Evolutionary conservation across 2,329 filamentous ascomycete species (phyloP), one percentile per base, ranked within the genome.

Genomic region (Sphaerulina musiva): DNA sequence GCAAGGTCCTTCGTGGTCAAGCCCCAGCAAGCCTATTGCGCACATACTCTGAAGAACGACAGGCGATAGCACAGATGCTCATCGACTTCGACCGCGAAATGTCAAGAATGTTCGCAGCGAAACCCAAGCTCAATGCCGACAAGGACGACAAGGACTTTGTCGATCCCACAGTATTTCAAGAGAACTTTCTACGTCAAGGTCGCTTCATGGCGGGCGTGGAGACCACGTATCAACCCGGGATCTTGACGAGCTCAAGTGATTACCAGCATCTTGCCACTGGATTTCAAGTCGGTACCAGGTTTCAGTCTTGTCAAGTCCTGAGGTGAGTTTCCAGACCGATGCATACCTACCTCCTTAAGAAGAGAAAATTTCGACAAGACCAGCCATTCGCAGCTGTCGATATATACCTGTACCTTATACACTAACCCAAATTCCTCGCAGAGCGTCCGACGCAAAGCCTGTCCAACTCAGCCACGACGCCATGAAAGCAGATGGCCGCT

Each of bases 51-150:
- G 70, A 71, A 0, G 79, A 81, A 62, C 73, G 85, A 4, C 75
- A 78, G 5, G 74, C 73, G 7, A 79, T 87, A 1, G 86, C 85
- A 0, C 74, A 83, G 58, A 79, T 84, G 39, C 76, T 89, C 0
- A 87, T 89, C 56, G 70, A 70, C 4, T 78, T 78, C 57, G 76
- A 79, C 48, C 72, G 74, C 54, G 71, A 75, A 46, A 76, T 78
- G 60, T 73, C 74, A 0, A 67, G 70, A 8, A 68, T 78, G 53
- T 77, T 77, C 56, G 74, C 72, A 0, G 74, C 74, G 0, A 68
- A 69, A 51, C 67, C 67, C 1, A 57, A 63, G 49, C 46, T 46
- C n/a, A 61, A 59, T 29, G 58, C 53, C 14, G 53, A 52, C 2
- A 50, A 51, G 3, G 56, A 62, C 32, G 64, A 67, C 43, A 52